phyloP scores from a whole-genome alignment of 257 asterid genomes.

The Linaria vulgaris region DNA sequence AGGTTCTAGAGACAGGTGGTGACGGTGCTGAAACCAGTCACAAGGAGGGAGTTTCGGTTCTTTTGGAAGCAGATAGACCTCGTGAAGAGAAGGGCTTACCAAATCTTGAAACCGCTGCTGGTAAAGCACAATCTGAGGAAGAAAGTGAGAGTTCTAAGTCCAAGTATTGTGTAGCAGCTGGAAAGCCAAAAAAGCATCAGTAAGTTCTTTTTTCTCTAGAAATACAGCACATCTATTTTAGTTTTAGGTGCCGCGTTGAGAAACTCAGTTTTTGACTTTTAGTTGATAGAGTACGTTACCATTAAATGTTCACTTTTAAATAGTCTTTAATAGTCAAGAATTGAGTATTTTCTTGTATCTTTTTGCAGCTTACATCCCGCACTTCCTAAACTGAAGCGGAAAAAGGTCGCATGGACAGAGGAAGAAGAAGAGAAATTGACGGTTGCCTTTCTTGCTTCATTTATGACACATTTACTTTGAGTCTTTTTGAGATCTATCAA shows the following conservation, averaged over 20 bases:
- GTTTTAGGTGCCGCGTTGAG: conserved; percentile 5
- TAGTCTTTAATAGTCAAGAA: neutral
- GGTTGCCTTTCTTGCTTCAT: conserved; percentile 36
- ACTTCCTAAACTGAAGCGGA: conserved; percentile 41
- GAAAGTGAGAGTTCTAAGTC: conserved; percentile 39
- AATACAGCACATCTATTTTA: conserved; percentile 6
- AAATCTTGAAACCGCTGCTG: conserved; percentile 28
- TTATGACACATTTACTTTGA: neutral
- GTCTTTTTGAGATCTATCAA: neutral
- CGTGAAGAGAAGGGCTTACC: conserved; percentile 18
- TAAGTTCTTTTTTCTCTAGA: conserved; percentile 35
- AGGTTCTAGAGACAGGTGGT: conserved; percentile 19
- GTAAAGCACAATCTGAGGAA: conserved; percentile 52
- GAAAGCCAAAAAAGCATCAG: conserved; percentile 38
- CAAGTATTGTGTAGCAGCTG: conserved; percentile 33
- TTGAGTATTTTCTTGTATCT: conserved; percentile 14
- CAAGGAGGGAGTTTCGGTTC: conserved; percentile 27
- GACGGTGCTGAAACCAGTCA: conserved; percentile 18
- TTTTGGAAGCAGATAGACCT: conserved; percentile 30
- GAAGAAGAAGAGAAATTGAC: conserved; percentile 57
- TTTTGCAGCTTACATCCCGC: conserved; percentile 47
- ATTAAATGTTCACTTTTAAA: too few species aligned
- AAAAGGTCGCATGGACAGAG: conserved; percentile 51
- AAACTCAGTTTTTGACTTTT: conserved; percentile 1
- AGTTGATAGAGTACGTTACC: conserved; percentile 8